phyloP scores from a whole-genome alignment of 805 yeast species.

The Candida glaebosa region DNA sequence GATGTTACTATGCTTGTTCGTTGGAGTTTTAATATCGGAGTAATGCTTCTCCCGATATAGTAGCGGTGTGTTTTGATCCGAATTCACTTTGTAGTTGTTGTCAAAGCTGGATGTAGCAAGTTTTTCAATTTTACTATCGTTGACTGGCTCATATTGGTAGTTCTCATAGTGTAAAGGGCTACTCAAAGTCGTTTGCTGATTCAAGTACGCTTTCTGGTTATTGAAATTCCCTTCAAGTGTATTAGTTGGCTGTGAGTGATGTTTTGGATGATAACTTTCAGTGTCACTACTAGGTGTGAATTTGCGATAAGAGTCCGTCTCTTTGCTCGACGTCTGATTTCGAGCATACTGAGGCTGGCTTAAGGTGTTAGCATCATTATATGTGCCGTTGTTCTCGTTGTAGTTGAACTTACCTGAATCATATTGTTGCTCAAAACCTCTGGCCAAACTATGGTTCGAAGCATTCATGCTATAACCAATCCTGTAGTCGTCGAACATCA shows the following conservation, averaged over 20 bases:
- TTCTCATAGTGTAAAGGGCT: conserved; percentile 1
- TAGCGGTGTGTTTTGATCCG: too few relatives aligned
- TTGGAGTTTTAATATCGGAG: background rate
- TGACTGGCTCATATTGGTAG: background rate
- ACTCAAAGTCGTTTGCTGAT: background rate
- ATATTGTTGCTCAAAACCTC: background rate
- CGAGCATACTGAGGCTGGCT: too few relatives aligned
- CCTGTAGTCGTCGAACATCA: background rate
- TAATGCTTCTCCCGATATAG: too few relatives aligned
- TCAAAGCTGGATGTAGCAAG: too few relatives aligned
- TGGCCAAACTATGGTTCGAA: background rate
- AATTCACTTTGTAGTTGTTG: too few relatives aligned
- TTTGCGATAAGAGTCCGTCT: too few relatives aligned
- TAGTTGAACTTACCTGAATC: background rate
- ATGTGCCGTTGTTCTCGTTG: background rate
- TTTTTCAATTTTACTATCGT: background rate
- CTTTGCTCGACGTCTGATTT: too few relatives aligned
- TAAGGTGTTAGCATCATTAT: too few relatives aligned
- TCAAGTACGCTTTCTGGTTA: background rate
- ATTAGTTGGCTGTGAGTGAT: background rate
- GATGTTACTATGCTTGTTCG: too few relatives aligned
- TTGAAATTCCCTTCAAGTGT: background rate
- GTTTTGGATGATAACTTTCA: background rate
- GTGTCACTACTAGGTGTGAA: too few relatives aligned
- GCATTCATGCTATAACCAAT: background rate